These are phyloP conservation scores for Leccinum griseonigrum DNA, from an alignment of 1,284 basidiomycete genomes.

Conservation along the genomic window DNA sequence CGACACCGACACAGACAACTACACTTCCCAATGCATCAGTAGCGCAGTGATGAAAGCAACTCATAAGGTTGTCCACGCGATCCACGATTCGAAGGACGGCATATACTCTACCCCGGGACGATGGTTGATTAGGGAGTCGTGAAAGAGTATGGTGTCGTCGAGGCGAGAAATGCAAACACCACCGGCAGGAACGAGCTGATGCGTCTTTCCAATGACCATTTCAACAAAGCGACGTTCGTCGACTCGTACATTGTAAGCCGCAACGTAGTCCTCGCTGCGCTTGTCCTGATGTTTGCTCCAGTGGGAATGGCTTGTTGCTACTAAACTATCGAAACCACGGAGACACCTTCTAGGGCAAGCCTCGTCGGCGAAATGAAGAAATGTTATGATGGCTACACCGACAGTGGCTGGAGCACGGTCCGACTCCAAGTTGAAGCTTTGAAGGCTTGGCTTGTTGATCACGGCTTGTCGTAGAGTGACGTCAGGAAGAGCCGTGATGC, in stretches of 20 bases:
- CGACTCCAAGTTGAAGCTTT: conserved; percentile 62
- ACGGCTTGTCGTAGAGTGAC: conserved; percentile 67
- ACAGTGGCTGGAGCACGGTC: conserved; percentile 70
- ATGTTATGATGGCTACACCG: conserved; percentile 70
- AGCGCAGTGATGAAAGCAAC: conserved; percentile 50
- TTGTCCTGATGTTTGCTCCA: conserved; percentile 26
- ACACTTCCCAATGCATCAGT: conserved; percentile 45
- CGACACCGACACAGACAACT: conserved; percentile 30
- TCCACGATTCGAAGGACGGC: conserved; percentile 82
- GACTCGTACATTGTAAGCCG: conserved; percentile 71
- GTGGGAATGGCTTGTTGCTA: conserved; percentile 81
- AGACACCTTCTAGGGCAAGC: conserved; percentile 50
- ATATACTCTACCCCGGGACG: conserved; percentile 87
- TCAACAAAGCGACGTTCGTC: conserved; percentile 59
- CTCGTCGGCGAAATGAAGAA: conserved; percentile 69
- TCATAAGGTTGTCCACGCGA: conserved; percentile 51
- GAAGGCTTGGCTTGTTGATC: conserved; percentile 74
- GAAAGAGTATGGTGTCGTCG: conserved; percentile 70
- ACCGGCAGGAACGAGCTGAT: conserved; percentile 73
- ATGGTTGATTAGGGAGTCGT: conserved; percentile 65
- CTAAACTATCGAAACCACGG: conserved; percentile 43
- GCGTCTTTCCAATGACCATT: conserved; percentile 67
- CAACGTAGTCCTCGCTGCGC: background rate
- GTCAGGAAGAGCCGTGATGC: conserved; percentile 74
- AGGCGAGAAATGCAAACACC: conserved; percentile 60